These are phyloP conservation scores for Boeremia lycopersici DNA, from an alignment of 2,329 filamentous ascomycete genomes.

Conservation along the genomic window DNA sequence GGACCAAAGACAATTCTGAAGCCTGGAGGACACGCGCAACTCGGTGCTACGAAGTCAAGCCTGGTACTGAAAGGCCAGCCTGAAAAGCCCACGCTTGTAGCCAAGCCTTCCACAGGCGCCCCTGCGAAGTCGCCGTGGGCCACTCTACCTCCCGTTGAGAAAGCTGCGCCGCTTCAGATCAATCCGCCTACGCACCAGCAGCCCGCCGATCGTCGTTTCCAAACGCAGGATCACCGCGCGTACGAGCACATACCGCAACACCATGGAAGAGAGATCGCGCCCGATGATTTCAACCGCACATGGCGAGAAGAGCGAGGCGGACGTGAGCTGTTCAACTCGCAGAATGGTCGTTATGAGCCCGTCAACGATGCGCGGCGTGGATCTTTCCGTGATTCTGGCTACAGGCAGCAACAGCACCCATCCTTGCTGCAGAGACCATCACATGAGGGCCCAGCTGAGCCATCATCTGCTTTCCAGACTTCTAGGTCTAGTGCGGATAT, in stretches of 20 bases:
- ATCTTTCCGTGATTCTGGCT: slow-evolving; percentile 70
- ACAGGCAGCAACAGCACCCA: slow-evolving; percentile 69
- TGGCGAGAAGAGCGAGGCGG: slow-evolving; percentile 76
- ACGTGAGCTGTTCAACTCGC: slow-evolving; percentile 90
- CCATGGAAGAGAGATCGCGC: slow-evolving; percentile 81
- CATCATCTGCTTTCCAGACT: slow-evolving; percentile 85
- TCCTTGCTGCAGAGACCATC: slow-evolving; percentile 77
- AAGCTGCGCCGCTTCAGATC: slow-evolving; percentile 70
- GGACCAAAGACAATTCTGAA: slow-evolving; percentile 57
- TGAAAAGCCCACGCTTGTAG: slow-evolving; percentile 74
- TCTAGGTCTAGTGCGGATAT: slow-evolving; percentile 70
- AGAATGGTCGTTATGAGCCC: slow-evolving; percentile 90
- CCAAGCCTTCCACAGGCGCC: slow-evolving; percentile 71
- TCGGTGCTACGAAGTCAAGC: slow-evolving; percentile 53
- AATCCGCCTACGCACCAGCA: slow-evolving; percentile 58
- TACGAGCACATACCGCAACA: slow-evolving; percentile 61
- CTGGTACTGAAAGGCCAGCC: slow-evolving; percentile 69
- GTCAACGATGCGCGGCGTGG: slow-evolving; percentile 75
- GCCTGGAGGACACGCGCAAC: slow-evolving; percentile 49
- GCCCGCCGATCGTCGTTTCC: slow-evolving; percentile 53
- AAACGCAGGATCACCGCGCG: slow-evolving; percentile 62
- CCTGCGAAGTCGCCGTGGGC: slow-evolving; percentile 94
- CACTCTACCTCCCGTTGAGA: slow-evolving; percentile 81
- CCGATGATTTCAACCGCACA: slow-evolving; percentile 88
- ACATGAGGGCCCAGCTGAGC: slow-evolving; percentile 73